A percentile compares a stretch with the other conserved stretches of the same genome.
These are phyloP conservation scores for Rosellinia necatrix DNA, from an alignment of 2,329 filamentous ascomycete genomes.

Conservation along the genomic window DNA sequence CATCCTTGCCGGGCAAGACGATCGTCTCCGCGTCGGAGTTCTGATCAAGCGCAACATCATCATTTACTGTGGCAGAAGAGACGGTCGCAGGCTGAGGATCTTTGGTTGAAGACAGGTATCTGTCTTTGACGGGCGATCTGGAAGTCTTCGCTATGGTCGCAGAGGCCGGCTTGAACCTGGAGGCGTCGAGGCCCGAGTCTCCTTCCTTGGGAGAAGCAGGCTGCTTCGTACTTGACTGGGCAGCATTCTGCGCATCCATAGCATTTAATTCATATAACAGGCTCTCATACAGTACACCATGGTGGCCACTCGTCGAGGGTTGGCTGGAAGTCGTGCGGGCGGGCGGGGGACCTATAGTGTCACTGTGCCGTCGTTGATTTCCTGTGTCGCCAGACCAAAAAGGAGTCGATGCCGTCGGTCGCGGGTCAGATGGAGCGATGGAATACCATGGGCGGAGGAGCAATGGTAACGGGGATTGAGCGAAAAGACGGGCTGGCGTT, in stretches of 20 bases:
- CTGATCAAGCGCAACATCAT: slow-evolving; percentile 55
- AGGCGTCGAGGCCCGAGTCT: slow-evolving; percentile 43
- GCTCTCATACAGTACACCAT: slow-evolving; percentile 61
- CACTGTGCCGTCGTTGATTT: slow-evolving; percentile 16
- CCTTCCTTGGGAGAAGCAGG: slow-evolving; percentile 57
- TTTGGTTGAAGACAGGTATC: slow-evolving; percentile 36
- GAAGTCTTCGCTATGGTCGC: slow-evolving; percentile 30
- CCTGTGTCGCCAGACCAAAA: slow-evolving; percentile 20
- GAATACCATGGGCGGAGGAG: slow-evolving; percentile 4
- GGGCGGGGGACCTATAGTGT: slow-evolving; percentile 3
- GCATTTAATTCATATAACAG: slow-evolving; percentile 61
- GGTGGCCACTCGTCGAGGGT: slow-evolving; percentile 53
- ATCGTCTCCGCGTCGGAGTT: slow-evolving; percentile 76
- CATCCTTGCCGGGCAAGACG: slow-evolving; percentile 68
- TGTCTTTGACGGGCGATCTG: slow-evolving; percentile 31
- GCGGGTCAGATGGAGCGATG: slow-evolving; percentile 23
- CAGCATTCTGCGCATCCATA: slow-evolving; percentile 72
- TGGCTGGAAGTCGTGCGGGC: slow-evolving; percentile 29
- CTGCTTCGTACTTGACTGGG: slow-evolving; percentile 65
- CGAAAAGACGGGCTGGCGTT: slow-evolving; percentile 14
- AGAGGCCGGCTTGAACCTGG: slow-evolving; percentile 38
- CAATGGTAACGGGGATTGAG: slow-evolving; percentile 1
- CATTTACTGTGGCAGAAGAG: slow-evolving; percentile 46
- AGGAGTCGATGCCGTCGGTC: slow-evolving; percentile 17
- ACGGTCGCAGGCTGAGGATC: slow-evolving; percentile 39